Conservation (phyloP, 2,329 filamentous ascomycete species). For the Pseudopyrenochaeta lycopersici region DNA sequence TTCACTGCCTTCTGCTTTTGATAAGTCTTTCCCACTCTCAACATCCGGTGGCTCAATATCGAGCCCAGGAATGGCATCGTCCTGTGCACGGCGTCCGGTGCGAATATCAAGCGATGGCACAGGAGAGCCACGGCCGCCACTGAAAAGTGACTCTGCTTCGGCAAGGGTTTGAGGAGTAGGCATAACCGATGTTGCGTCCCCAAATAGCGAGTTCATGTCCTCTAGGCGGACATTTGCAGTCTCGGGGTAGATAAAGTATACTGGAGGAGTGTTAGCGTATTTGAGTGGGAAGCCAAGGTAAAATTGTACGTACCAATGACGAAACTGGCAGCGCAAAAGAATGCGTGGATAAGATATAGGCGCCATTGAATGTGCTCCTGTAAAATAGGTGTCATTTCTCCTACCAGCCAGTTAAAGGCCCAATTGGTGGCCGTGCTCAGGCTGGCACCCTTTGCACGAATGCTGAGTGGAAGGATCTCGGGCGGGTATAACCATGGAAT, state of each 20-base stretch:
- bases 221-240: slow-evolving; percentile 94
- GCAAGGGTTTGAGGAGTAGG: slow-evolving; percentile 79
- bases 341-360: slow-evolving; percentile 92
- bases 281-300: not conserved
- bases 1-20: slow-evolving; percentile 52
- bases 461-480: slow-evolving; percentile 97
- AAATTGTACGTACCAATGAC: slow-evolving; percentile 79
- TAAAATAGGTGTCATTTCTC: slow-evolving; percentile 91
- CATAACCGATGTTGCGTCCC: slow-evolving; percentile 86
- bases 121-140: slow-evolving; percentile 74
- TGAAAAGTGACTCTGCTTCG: slow-evolving; percentile 84
- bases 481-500: slow-evolving; percentile 98
- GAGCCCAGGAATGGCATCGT: slow-evolving; percentile 78
- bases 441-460: slow-evolving; percentile 95
- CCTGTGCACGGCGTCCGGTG: slow-evolving; percentile 51
- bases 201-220: slow-evolving; percentile 95
- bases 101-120: slow-evolving; percentile 79
- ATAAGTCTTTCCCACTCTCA: slow-evolving; percentile 58
- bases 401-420: slow-evolving; percentile 98
- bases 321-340: slow-evolving; percentile 95
- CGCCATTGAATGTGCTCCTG: slow-evolving; percentile 95
- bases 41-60: slow-evolving; percentile 80
- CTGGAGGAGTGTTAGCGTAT: slow-evolving; percentile 58
- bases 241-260: slow-evolving; percentile 97
- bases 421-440: slow-evolving; percentile 96